Percentiles rank a stretch among this genome's conserved stretches.
Evolutionary conservation across 2,329 filamentous ascomycete genomes (phyloP).

Genomic region (Anthostomella pinea): DNA sequence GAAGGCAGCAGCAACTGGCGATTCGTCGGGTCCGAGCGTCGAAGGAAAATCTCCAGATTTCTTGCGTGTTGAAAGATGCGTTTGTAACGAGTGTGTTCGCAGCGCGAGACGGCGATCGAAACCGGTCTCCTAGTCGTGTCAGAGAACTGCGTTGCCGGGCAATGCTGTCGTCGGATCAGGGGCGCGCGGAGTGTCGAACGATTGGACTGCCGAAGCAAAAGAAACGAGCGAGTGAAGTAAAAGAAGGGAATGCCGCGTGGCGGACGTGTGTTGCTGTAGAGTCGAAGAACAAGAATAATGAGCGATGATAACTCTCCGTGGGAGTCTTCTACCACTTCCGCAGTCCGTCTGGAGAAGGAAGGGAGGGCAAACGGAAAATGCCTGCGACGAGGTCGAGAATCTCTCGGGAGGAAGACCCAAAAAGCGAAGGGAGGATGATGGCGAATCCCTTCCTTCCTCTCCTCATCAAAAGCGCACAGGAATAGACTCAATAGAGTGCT

Average conservation of each 20-base stretch:
- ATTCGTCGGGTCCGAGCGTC: slow-evolving; percentile 16
- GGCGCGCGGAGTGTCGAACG: slow-evolving; percentile 19
- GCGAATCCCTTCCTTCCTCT: too few relatives aligned
- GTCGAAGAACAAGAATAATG: slow-evolving; percentile 19
- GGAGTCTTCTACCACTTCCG: background rate
- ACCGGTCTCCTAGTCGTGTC: slow-evolving; percentile 17
- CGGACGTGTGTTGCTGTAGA: slow-evolving; percentile 3
- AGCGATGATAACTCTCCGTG: slow-evolving; percentile 9
- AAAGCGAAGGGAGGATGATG: too few relatives aligned
- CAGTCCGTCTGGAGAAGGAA: slow-evolving; percentile 4
- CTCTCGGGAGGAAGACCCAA: too few relatives aligned
- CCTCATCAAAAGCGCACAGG: too few relatives aligned
- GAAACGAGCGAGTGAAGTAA: slow-evolving; percentile 23
- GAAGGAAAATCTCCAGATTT: slow-evolving; percentile 10
- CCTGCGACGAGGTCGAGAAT: slow-evolving; percentile 2
- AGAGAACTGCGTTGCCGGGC: slow-evolving; percentile 25
- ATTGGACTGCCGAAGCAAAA: slow-evolving; percentile 18
- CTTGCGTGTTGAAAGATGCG: slow-evolving; percentile 14
- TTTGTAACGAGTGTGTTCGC: slow-evolving; percentile 25
- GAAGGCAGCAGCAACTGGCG: background rate
- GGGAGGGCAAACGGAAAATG: slow-evolving; percentile 4
- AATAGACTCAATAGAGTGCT: too few relatives aligned
- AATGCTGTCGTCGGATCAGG: slow-evolving; percentile 31
- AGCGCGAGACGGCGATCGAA: slow-evolving; percentile 18
- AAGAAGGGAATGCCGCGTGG: slow-evolving; percentile 5